Conservation (phyloP, 1,284 basidiomycete genomes). For the Inonotus hispidus region DNA sequence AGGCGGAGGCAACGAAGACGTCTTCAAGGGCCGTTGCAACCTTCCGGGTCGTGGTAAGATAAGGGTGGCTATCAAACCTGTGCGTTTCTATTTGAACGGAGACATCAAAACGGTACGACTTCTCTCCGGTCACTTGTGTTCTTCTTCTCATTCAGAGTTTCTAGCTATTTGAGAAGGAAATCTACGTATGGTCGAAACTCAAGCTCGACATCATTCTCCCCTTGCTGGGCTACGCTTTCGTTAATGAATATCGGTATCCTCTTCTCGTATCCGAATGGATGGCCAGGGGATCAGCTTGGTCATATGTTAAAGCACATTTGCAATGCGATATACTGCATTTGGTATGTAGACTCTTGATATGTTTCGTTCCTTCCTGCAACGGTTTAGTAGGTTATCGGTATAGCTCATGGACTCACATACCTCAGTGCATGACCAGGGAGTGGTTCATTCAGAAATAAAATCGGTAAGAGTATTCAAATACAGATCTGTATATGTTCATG, state of each 20-base stretch:
- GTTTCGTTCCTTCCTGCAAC: background rate
- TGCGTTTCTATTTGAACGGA: conserved; percentile 11
- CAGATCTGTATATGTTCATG: background rate
- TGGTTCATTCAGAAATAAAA: conserved; percentile 10
- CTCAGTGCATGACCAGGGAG: background rate
- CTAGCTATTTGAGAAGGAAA: conserved; percentile 5
- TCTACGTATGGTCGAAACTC: conserved; percentile 13
- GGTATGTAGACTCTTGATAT: background rate
- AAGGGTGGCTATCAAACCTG: conserved; percentile 1
- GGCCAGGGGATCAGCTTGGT: conserved; percentile 3
- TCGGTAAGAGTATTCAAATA: background rate
- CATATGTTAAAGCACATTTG: background rate
- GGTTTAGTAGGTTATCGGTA: background rate
- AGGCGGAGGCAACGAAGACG: conserved; percentile 1
- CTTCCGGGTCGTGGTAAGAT: background rate
- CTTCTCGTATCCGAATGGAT: conserved; percentile 14
- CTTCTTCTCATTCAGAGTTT: background rate
- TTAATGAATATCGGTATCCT: conserved; percentile 2
- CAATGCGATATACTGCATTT: background rate
- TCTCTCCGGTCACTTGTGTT: background rate
- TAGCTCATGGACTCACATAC: conserved; percentile 8
- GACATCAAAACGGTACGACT: conserved; percentile 1
- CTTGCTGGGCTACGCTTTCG: conserved; percentile 8
- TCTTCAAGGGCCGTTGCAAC: background rate
- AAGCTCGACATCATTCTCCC: conserved; percentile 3